Conservation (phyloP, 345 rosid species). For the Hypericum androsaemum region DNA sequence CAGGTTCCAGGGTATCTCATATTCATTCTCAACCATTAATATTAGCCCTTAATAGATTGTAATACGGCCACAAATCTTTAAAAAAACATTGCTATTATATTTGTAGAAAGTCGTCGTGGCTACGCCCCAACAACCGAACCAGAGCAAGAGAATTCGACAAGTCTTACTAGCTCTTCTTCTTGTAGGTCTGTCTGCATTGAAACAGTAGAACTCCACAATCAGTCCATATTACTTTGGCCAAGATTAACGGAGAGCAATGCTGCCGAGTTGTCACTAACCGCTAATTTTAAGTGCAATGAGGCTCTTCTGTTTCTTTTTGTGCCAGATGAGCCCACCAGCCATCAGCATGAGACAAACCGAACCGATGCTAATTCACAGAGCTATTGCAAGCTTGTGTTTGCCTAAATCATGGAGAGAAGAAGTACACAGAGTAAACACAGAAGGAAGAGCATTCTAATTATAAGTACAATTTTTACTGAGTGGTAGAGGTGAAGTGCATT, state of each 20-base stretch:
- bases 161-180: constrained; percentile 51
- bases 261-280: constrained; percentile 33
- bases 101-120: too few relatives aligned
- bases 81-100: too few relatives aligned
- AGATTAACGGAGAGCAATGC: neutral
- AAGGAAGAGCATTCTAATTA: too few relatives aligned
- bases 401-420: constrained; percentile 10
- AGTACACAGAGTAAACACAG: too few relatives aligned
- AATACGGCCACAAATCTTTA: too few relatives aligned
- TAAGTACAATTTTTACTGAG: too few relatives aligned
- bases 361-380: constrained; percentile 59
- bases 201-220: neutral
- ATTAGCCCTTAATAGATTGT: too few relatives aligned
- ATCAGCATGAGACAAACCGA: constrained; percentile 39
- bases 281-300: constrained; percentile 32
- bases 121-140: too few relatives aligned
- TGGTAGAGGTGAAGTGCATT: neutral
- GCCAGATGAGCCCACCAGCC: constrained; percentile 44
- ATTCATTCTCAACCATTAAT: too few relatives aligned
- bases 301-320: constrained; percentile 34
- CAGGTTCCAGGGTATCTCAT: too few relatives aligned
- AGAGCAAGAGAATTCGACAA: too few relatives aligned
- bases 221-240: too few relatives aligned
- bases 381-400: constrained; percentile 48
- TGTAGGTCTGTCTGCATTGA: constrained; percentile 51